Conservation (phyloP, 2,329 filamentous ascomycete genomes). For the Didymella glomerata region DNA sequence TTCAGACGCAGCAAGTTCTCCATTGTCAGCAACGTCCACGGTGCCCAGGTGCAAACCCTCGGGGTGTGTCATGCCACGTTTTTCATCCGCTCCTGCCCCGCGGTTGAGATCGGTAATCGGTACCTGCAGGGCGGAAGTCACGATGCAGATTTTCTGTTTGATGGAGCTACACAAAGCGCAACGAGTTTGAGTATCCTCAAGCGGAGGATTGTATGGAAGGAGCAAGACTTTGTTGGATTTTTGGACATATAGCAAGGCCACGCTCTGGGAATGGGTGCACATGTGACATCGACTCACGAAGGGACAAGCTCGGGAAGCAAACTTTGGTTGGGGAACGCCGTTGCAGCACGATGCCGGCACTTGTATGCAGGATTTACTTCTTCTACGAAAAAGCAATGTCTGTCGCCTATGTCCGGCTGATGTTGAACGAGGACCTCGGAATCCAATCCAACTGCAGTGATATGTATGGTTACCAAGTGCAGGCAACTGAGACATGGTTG, state of each 20-base stretch:
- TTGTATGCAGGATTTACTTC: not conserved
- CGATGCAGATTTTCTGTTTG: constrained; percentile 3
- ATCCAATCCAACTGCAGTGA: not conserved
- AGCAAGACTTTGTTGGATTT: not conserved
- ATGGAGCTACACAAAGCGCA: not conserved
- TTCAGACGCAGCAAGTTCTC: not conserved
- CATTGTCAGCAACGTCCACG: not conserved
- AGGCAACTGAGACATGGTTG: not conserved
- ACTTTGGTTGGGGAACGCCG: not conserved
- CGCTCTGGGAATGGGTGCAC: not conserved
- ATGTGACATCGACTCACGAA: not conserved
- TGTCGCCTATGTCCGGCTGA: not conserved
- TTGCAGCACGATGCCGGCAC: not conserved
- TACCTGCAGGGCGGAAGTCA: constrained; percentile 13
- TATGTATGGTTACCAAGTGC: not conserved
- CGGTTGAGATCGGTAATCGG: constrained; percentile 7
- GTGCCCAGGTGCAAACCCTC: too few relatives aligned
- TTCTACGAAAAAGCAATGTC: not conserved
- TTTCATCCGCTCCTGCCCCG: not conserved
- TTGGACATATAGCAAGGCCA: not conserved
- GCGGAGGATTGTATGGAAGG: not conserved
- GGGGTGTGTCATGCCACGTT: not conserved
- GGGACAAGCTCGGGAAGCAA: not conserved
- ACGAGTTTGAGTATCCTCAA: not conserved
- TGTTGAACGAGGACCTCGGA: too few relatives aligned